These are phyloP conservation scores for Boletus austroedulis DNA, from an alignment of 1,284 basidiomycete genomes.

Conservation along the genomic window DNA sequence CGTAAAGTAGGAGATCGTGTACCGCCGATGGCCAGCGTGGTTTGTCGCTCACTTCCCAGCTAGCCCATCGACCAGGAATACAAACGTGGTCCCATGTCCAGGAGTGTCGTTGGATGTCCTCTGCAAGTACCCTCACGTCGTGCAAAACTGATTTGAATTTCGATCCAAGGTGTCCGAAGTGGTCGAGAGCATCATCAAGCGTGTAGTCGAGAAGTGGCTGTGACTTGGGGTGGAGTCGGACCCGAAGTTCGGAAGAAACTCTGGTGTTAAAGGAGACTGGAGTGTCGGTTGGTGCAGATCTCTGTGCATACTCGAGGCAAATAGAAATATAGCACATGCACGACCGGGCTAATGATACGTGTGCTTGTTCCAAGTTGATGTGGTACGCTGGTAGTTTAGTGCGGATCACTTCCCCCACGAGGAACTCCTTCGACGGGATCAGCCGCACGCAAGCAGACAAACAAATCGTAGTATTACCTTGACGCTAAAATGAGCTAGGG, in stretches of 20 bases:
- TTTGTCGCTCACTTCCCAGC: background rate
- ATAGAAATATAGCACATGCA: constrained; percentile 1
- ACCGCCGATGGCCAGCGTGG: background rate
- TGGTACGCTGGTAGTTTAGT: background rate
- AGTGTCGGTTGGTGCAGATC: background rate
- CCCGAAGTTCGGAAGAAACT: background rate
- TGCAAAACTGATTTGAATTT: background rate
- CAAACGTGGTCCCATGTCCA: background rate
- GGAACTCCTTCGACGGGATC: background rate
- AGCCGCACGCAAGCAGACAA: background rate
- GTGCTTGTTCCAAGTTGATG: background rate
- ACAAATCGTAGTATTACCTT: background rate
- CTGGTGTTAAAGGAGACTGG: background rate
- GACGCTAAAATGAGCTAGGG: background rate
- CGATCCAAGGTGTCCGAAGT: background rate
- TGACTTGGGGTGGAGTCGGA: background rate
- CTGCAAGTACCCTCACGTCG: background rate
- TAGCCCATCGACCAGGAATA: background rate
- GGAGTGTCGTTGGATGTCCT: constrained; percentile 1
- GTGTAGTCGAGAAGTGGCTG: background rate
- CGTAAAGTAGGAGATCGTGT: background rate
- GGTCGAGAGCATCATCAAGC: constrained; percentile 1
- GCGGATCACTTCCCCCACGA: background rate
- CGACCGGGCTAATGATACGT: background rate
- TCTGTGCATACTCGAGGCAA: background rate